A percentile compares a stretch with the other conserved stretches of the same genome.
Conservation (phyloP, 352 stramenopile species). For the Globisporangium nagaii region DNA sequence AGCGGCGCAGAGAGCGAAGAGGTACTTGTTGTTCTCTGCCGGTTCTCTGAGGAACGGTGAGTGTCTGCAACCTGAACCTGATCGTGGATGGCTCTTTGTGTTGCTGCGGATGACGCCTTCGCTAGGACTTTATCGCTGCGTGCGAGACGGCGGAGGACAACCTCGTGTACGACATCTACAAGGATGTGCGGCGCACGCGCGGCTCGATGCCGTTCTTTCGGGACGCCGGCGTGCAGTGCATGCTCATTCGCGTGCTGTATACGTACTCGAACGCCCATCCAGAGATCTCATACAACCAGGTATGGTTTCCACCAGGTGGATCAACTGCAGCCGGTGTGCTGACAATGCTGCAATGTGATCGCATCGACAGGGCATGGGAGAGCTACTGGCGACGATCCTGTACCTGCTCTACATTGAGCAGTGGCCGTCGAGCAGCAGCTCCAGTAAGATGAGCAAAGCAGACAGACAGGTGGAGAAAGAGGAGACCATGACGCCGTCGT, state of each 20-base stretch:
- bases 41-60: too few relatives aligned
- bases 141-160: constrained; percentile 50
- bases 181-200: constrained; percentile 61
- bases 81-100: too few relatives aligned
- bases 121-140: constrained; percentile 39
- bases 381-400: constrained; percentile 64
- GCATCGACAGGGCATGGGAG: constrained; percentile 59
- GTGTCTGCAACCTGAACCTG: too few relatives aligned
- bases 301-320: neutral
- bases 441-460: neutral
- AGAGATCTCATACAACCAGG: constrained; percentile 72
- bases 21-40: too few relatives aligned
- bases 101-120: too few relatives aligned
- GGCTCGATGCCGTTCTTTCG: constrained; percentile 63
- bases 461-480: constrained; percentile 4
- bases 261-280: constrained; percentile 62
- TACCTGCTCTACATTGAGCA: constrained; percentile 72
- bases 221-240: constrained; percentile 30
- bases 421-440: constrained; percentile 21
- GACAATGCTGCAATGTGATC: neutral
- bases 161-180: constrained; percentile 64
- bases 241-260: constrained; percentile 64
- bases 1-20: constrained; percentile 21
- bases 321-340: neutral
- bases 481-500: constrained; percentile 1